Evolutionary conservation across 371 early-diverging fungal genomes (phyloP), one percentile per base, ranked within the genome.

Genomic region (Apophysomyces elegans): DNA sequence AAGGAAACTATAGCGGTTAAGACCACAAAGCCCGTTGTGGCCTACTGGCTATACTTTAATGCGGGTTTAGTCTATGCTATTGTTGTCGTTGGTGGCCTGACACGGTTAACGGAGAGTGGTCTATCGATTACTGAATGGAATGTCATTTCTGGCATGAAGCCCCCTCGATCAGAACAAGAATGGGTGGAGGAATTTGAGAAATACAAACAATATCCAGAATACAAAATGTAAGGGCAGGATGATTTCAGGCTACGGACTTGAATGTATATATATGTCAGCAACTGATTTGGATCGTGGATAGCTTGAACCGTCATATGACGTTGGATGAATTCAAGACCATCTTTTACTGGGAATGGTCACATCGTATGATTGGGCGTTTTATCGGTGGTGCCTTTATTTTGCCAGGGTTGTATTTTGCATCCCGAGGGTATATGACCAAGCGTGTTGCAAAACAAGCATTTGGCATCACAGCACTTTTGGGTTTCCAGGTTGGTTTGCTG

Each of bases 71-170:
- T 96, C 35, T 97, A 95, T 83, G 90, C 91, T 4, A 96, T 99
- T 62, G 94, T 99, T 1, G 94, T 96, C 4, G 86, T 97, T 41
- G 99, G 99, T 61, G 99, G 99, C 1, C 75, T 99, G 61, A 99
- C 99, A 26, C 90, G 99, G 26, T 82, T 99, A 69, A 99, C 99
- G 7, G 99, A 98, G 75, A 90, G 91, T 66, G 99, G 99, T 4
- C 81, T 99, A 37, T 97, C 97, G 26, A 99, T 99, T 68, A 91
- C 91, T 36, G 98, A 99, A 69, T 99, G 99, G 99, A 95, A 94
- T 56, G 83, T 96, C 62, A 91, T 99, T 71, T 90, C 90, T 18
- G 99, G 99, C 18, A 92, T 95, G 86, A 90, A 90, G 76, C 94
- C 94, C 39, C 99, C 99, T n/a, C 75, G 89, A 11, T 90, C 89